These are phyloP conservation scores for Kappamyces sp. DNA, from an alignment of 192 early-diverging fungal genomes.

Conservation along the genomic window DNA sequence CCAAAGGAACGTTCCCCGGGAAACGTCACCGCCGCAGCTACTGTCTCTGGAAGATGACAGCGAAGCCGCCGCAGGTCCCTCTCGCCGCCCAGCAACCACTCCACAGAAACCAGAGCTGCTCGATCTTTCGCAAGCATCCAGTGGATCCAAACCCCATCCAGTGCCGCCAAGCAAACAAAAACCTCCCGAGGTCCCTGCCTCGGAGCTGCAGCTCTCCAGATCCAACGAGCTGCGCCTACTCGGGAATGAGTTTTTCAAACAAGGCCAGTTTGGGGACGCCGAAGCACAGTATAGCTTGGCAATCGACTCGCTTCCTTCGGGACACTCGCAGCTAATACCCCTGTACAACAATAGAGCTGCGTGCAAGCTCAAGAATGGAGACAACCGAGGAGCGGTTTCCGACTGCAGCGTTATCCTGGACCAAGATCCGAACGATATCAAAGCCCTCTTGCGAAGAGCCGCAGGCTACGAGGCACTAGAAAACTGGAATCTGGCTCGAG, in stretches of 20 bases:
- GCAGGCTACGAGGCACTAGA: conserved; percentile 77
- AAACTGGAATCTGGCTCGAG: conserved; percentile 65
- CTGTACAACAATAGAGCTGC: conserved; percentile 84
- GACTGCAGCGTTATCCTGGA: conserved; percentile 60
- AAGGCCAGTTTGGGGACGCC: conserved; percentile 84
- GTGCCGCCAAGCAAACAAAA: conserved; percentile 1
- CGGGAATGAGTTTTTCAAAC: conserved; percentile 82
- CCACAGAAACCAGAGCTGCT: not conserved
- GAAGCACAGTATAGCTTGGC: conserved; percentile 64
- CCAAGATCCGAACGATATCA: conserved; percentile 59
- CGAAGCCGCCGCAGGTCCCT: not conserved
- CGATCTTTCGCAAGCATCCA: not conserved
- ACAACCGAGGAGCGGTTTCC: conserved; percentile 61
- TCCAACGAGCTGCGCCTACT: conserved; percentile 29
- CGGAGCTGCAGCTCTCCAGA: conserved; percentile 23
- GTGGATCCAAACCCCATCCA: conserved; percentile 26
- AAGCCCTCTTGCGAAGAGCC: conserved; percentile 70
- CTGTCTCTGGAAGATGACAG: not conserved
- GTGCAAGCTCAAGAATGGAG: conserved; percentile 73
- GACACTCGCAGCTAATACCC: conserved; percentile 57
- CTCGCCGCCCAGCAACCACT: not conserved
- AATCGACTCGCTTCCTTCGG: conserved; percentile 52
- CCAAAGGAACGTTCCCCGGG: not conserved
- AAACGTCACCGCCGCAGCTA: not conserved
- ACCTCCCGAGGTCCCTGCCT: conserved; percentile 31